Conservation (phyloP, 257 asterid genomes). For the Salvia rosmarinus region DNA sequence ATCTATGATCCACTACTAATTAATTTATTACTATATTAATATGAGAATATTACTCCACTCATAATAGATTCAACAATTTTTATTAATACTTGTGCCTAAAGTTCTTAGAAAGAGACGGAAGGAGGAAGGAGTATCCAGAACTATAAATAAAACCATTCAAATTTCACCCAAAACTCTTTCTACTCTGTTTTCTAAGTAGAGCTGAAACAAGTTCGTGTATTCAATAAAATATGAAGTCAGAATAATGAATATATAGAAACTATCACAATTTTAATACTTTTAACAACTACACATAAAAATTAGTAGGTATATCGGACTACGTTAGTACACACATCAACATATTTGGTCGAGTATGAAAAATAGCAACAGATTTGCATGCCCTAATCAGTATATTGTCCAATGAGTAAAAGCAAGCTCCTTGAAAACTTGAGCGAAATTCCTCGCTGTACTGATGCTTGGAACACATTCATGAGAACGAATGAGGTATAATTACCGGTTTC, state of each 20-base stretch:
- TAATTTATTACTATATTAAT: too few species aligned
- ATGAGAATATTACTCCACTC: too few species aligned
- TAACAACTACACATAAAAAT: constrained; percentile 11
- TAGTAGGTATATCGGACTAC: constrained; percentile 18
- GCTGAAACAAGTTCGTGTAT: background rate
- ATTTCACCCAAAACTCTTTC: background rate
- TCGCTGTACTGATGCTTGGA: constrained; percentile 9
- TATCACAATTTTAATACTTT: background rate
- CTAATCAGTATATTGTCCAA: constrained; percentile 21
- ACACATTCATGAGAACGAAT: constrained; percentile 30
- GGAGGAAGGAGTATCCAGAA: too few species aligned
- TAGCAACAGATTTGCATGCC: background rate
- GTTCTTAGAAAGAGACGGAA: too few species aligned
- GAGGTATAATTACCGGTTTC: constrained; percentile 15
- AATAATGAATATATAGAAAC: background rate
- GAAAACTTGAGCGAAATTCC: constrained; percentile 16
- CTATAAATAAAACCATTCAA: background rate
- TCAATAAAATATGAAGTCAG: background rate
- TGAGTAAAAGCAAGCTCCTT: constrained; percentile 22
- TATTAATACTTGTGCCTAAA: too few species aligned
- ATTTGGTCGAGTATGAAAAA: constrained; percentile 15
- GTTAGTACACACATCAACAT: constrained; percentile 22
- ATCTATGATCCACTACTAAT: too few species aligned
- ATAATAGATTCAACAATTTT: too few species aligned
- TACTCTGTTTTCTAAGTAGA: background rate